Percentiles rank a stretch among this genome's conserved stretches.
Evolutionary conservation across 805 yeast species (phyloP).

Genomic region (Spathaspora passalidarum): DNA sequence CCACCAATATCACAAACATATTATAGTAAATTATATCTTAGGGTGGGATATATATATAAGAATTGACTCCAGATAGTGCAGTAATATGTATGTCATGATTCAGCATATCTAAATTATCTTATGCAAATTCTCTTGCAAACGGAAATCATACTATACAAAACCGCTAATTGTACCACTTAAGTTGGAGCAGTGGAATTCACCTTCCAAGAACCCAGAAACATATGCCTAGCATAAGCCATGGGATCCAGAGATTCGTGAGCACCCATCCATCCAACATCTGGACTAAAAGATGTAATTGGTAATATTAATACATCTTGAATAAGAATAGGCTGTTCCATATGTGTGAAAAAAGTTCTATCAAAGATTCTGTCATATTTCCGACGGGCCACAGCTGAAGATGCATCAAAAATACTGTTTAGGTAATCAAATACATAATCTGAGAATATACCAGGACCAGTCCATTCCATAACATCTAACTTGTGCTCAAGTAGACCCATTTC

Average conservation of each 20-base stretch:
- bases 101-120: too few species aligned
- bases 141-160: too few species aligned
- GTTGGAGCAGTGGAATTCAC: not conserved
- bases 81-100: too few species aligned
- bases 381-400: constrained; percentile 19
- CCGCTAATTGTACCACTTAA: not conserved
- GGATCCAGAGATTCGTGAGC: constrained; percentile 63
- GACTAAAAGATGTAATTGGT: constrained; percentile 69
- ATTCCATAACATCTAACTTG: constrained; percentile 70
- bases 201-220: constrained; percentile 69
- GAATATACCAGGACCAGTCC: constrained; percentile 98
- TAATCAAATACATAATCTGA: constrained; percentile 84
- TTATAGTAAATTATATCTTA: too few species aligned
- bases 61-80: too few species aligned
- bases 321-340: constrained; percentile 50
- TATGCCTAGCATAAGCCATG: constrained; percentile 82
- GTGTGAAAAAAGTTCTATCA: constrained; percentile 57
- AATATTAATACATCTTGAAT: constrained; percentile 67
- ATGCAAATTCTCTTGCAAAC: too few species aligned
- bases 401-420: constrained; percentile 36
- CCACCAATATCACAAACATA: too few species aligned
- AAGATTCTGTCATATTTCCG: constrained; percentile 24
- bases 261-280: constrained; percentile 82
- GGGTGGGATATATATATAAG: too few species aligned
- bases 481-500: constrained; percentile 42